Evolutionary conservation across 768 basidiomycete genomes (phyloP), one percentile per base, ranked within the genome.

Genomic region (Asterophora lycoperdoides): DNA sequence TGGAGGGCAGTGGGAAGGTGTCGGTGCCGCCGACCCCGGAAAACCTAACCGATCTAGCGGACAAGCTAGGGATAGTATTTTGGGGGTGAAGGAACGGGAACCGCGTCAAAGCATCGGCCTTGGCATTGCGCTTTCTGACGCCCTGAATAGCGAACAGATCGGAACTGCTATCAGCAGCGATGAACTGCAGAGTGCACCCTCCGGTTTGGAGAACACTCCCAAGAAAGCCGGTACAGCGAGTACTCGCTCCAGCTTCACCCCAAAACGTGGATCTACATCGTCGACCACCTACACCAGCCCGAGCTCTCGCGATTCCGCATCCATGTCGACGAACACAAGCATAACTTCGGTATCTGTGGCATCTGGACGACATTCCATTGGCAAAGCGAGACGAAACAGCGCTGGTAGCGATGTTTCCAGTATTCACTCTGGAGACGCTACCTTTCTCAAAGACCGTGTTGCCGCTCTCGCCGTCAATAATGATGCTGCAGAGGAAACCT

Each of bases 251-350:
- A 89, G 85, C 61, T 85, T 88, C 64, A 84, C 83, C n/a, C 78
- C 85, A 29, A 93, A 94, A 66, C 84, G 92, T 48, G 86, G 86
- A 49, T 94, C 92, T 18, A 84, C 89, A 8, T 93, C 92, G 5
- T 95, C 92, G 3, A 87, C 92, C 17, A 93, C 80, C 34, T 86
- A 91, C 67, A 78, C 87, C 64, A 92, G 83, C 18, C 86, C 81
- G 36, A 88, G 86, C 59, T 93, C 91, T 44, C 79, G 89, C 51
- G 92, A 95, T 68, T 94, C 91, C 4, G 85, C 86, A 15, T 87
- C 86, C 1, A 77, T 89, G 67, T 90, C 89, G 36, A 77, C 79
- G 9, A 79, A 81, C 18, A 89, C 92, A 5, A 89, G 84, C 60
- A 75, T 78, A 44, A 90, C 89, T 2, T 92, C 89, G 1, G 72